Evolutionary conservation across 2,329 filamentous ascomycete species (phyloP).

Genomic region (Bimuria novae-zelandiae): DNA sequence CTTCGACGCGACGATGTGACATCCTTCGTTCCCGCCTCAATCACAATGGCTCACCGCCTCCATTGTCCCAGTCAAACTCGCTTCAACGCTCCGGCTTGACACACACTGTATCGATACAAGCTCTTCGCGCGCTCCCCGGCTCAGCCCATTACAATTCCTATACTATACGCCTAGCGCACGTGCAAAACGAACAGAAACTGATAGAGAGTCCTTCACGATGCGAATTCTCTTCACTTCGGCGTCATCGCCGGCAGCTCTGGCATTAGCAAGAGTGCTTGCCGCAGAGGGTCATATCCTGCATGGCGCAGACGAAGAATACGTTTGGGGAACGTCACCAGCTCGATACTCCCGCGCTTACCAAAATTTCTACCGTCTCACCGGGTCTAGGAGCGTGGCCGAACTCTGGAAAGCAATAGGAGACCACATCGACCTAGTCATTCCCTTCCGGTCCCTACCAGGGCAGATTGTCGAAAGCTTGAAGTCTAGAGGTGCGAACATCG

Average conservation of each 20-base stretch:
- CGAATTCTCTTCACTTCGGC: constrained; percentile 14
- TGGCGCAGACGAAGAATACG: constrained; percentile 14
- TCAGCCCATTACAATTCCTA: too few species aligned
- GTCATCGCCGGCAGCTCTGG: constrained; percentile 13
- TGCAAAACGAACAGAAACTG: too few species aligned
- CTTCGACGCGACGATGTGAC: constrained; percentile 5
- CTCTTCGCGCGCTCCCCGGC: too few species aligned
- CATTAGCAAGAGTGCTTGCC: constrained; percentile 13
- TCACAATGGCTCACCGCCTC: neutral
- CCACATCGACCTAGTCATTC: constrained; percentile 11
- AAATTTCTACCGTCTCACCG: constrained; percentile 8
- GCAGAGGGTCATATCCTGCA: constrained; percentile 13
- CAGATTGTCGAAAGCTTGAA: neutral
- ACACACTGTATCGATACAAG: neutral
- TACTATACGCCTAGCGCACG: too few species aligned
- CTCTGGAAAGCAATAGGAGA: constrained; percentile 5
- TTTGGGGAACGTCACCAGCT: constrained; percentile 13
- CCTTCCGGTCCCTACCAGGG: neutral
- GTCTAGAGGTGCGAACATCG: neutral
- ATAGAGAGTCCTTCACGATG: constrained; percentile 9
- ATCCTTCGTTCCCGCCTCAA: neutral
- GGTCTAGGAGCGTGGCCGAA: neutral
- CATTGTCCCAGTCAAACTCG: neutral
- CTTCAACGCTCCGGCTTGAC: neutral
- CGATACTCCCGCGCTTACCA: constrained; percentile 12